These are phyloP conservation scores for Apiotrichum porosum DNA, from an alignment of 1,284 basidiomycete genomes.

Conservation along the genomic window DNA sequence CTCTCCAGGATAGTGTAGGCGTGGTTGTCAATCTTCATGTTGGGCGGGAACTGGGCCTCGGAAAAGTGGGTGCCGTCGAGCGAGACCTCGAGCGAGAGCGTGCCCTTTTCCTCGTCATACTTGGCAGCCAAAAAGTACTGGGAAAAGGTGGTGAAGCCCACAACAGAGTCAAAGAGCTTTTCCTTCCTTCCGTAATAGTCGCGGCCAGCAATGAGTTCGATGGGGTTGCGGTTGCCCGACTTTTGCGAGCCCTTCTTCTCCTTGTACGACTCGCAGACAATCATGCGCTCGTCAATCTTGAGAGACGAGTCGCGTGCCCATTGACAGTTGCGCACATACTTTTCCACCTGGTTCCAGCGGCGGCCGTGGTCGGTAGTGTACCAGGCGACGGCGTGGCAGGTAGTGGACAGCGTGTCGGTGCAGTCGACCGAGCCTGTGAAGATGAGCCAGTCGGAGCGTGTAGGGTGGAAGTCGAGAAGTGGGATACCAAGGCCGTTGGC, in stretches of 20 bases:
- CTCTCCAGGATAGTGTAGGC: slow-evolving; percentile 72
- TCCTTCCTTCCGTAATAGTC: slow-evolving; percentile 69
- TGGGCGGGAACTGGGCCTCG: slow-evolving; percentile 80
- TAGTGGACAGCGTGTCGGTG: slow-evolving; percentile 41
- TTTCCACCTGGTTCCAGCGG: slow-evolving; percentile 70
- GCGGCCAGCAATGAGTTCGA: slow-evolving; percentile 74
- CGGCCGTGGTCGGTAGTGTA: slow-evolving; percentile 75
- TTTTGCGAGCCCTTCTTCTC: slow-evolving; percentile 77
- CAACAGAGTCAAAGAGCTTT: slow-evolving; percentile 77
- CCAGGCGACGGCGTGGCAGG: slow-evolving; percentile 66
- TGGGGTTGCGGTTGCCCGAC: slow-evolving; percentile 57
- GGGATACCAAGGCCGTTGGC: slow-evolving; percentile 76
- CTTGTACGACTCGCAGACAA: slow-evolving; percentile 84
- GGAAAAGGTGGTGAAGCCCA: slow-evolving; percentile 94
- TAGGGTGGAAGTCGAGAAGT: slow-evolving; percentile 82
- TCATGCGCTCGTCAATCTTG: slow-evolving; percentile 74
- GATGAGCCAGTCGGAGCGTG: slow-evolving; percentile 73
- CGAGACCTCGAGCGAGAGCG: slow-evolving; percentile 82
- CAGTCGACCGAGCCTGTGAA: slow-evolving; percentile 80
- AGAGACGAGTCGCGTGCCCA: slow-evolving; percentile 80
- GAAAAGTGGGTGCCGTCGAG: slow-evolving; percentile 83
- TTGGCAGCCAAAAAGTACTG: slow-evolving; percentile 93
- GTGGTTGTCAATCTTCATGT: slow-evolving; percentile 73
- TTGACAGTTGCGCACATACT: slow-evolving; percentile 85
- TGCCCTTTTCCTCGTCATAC: slow-evolving; percentile 51